Evolutionary conservation across 208 protist species (phyloP), one percentile per base, ranked within the genome.

Genomic region (Spongospora subterranea): DNA sequence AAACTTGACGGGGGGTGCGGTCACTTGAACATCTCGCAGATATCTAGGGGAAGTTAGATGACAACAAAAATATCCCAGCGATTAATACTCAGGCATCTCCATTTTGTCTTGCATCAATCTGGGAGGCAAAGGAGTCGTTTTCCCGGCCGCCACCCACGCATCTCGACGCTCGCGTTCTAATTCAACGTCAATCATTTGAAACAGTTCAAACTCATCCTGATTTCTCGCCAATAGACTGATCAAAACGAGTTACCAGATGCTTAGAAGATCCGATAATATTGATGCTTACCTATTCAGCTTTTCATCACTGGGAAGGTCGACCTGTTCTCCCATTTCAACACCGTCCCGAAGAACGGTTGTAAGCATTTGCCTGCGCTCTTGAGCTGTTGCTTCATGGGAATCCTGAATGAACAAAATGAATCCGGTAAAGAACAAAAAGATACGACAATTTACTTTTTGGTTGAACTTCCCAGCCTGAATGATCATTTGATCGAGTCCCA

Each of bases 401-500:
- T 82, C 71, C 71, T 82, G 71, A 35, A 39, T 6, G n/a, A 43
- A 13, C 11, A 43, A 40, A n/a, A n/a, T n/a, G n/a, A n/a, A n/a
- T n/a, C n/a, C n/a, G n/a, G n/a, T n/a, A n/a, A n/a, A n/a, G n/a
- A n/a, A n/a, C n/a, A n/a, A n/a, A n/a, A n/a, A n/a, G n/a, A n/a
- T n/a, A n/a, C n/a, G n/a, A 35, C n/a, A n/a, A 6, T 45, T 17
- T 43, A 82, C 71, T 43, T 82, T 35, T 45, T 82, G 71, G 71
- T 82, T 82, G 71, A 82, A 82, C 35, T 82, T 82, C 6, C 71
- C 71, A 82, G 71, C 71, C 40, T 82, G 71, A 43, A 82, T 82
- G 35, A 82, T 82, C 71, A 82, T 82, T n/a, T 82, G 71, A 82
- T 82, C 71, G 17, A 82, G n/a, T 20, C 71, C 71, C n/a, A 82